These are phyloP conservation scores for Hypseocharis bilobata DNA, from an alignment of 441 rosid species.

Conservation along the genomic window DNA sequence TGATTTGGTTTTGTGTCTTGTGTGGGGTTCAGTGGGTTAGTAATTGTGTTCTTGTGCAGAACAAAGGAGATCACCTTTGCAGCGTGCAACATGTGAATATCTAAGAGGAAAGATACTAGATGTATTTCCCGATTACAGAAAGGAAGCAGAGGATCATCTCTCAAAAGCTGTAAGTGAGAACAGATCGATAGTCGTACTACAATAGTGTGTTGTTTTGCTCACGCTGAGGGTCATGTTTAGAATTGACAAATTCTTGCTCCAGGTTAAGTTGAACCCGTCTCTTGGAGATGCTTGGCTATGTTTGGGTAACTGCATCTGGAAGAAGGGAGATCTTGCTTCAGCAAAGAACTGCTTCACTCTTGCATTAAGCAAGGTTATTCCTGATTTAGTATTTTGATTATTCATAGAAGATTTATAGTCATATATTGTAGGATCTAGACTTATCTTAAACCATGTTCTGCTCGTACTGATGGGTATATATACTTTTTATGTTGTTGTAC, in stretches of 20 bases:
- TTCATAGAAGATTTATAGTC: neutral
- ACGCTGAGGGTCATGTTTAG: constrained; percentile 15
- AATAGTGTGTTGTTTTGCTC: constrained; percentile 15
- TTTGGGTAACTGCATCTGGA: constrained; percentile 66
- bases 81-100: constrained; percentile 48
- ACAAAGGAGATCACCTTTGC: constrained; percentile 38
- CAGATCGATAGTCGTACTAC: neutral
- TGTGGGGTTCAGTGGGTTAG: neutral
- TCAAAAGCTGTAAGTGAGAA: constrained; percentile 55
- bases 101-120: constrained; percentile 58
- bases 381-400: neutral
- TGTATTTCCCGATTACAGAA: constrained; percentile 56
- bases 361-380: constrained; percentile 54
- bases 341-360: constrained; percentile 64
- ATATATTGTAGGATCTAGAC: neutral
- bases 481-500: constrained; percentile 17
- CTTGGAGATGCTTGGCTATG: constrained; percentile 72
- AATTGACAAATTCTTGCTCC: constrained; percentile 24
- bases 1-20: neutral
- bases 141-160: constrained; percentile 76
- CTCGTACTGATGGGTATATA: constrained; percentile 6
- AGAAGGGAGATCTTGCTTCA: constrained; percentile 61
- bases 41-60: constrained; percentile 27
- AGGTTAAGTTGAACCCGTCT: constrained; percentile 70
- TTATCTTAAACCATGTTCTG: neutral